These are phyloP conservation scores for Aspergillus sp. DNA, from an alignment of 2,329 filamentous ascomycete species.

Conservation along the genomic window DNA sequence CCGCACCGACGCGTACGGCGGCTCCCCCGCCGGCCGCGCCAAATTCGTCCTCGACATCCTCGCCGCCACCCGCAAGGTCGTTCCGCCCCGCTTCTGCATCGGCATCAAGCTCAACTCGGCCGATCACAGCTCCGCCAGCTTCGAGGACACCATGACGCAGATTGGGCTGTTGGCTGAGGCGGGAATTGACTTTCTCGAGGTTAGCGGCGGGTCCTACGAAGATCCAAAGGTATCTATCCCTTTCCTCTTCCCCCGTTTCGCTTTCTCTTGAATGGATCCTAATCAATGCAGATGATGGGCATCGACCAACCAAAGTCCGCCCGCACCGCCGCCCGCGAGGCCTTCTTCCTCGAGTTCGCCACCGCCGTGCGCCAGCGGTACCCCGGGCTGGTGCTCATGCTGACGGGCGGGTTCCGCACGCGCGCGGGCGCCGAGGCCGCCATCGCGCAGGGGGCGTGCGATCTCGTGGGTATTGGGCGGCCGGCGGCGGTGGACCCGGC, in stretches of 20 bases:
- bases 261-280: no score
- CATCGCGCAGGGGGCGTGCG: constrained; percentile 46
- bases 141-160: constrained; percentile 58
- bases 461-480: constrained; percentile 51
- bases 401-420: constrained; percentile 64
- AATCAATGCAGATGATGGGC: constrained; percentile 37
- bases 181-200: constrained; percentile 65
- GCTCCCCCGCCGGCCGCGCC: constrained; percentile 45
- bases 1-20: constrained; percentile 50
- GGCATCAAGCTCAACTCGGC: constrained; percentile 54
- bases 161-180: constrained; percentile 45
- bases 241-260: constrained; percentile 8
- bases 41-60: constrained; percentile 49
- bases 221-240: constrained; percentile 46
- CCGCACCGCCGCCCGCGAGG: constrained; percentile 57
- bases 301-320: constrained; percentile 24
- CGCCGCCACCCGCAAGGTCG: constrained; percentile 39
- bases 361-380: constrained; percentile 49
- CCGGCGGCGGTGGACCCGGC: constrained; percentile 47
- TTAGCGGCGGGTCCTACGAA: constrained; percentile 63
- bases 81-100: constrained; percentile 45
- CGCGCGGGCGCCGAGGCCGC: constrained; percentile 51
- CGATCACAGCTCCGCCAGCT: constrained; percentile 41
- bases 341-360: constrained; percentile 68
- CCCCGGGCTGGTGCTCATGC: constrained; percentile 50